phyloP scores from a whole-genome alignment of 78 protist genomes.

The Dictyostelium brefeldianum region DNA sequence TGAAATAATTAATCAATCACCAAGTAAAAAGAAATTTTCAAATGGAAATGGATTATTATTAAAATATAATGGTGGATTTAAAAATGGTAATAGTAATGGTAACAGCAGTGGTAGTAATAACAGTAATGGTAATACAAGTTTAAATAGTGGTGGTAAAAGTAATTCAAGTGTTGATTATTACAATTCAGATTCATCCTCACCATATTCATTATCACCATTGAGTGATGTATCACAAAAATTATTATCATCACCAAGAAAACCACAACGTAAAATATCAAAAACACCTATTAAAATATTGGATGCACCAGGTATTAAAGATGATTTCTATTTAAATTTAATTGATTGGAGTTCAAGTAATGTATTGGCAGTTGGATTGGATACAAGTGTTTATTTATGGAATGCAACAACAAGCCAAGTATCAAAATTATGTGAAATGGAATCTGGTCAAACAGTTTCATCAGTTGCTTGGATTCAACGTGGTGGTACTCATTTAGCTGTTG shows the following conservation, averaged over 20 bases:
- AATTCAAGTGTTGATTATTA: not conserved
- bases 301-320: constrained; percentile 91
- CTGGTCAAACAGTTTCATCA: constrained; percentile 33
- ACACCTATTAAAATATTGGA: constrained; percentile 73
- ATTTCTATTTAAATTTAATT: constrained; percentile 96
- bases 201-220: constrained; percentile 50
- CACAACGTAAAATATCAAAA: constrained; percentile 39
- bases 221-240: constrained; percentile 48
- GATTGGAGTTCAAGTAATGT: constrained; percentile 96
- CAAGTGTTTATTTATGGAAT: constrained; percentile 96
- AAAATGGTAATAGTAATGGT: too few species aligned
- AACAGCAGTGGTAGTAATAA: too few species aligned
- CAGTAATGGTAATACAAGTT: too few species aligned
- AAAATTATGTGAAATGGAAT: constrained; percentile 42
- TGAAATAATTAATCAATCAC: not conserved
- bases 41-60: not conserved
- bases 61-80: too few species aligned
- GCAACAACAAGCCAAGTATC: constrained; percentile 90
- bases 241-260: constrained; percentile 73
- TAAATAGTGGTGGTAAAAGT: too few species aligned
- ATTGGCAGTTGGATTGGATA: constrained; percentile 95
- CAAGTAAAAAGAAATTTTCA: not conserved
- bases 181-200: not conserved
- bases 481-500: constrained; percentile 92
- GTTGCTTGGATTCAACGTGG: constrained; percentile 74